Evolutionary conservation across 306 rosid species (phyloP), one percentile per base, ranked within the genome.

Genomic region (Quercus alba): DNA sequence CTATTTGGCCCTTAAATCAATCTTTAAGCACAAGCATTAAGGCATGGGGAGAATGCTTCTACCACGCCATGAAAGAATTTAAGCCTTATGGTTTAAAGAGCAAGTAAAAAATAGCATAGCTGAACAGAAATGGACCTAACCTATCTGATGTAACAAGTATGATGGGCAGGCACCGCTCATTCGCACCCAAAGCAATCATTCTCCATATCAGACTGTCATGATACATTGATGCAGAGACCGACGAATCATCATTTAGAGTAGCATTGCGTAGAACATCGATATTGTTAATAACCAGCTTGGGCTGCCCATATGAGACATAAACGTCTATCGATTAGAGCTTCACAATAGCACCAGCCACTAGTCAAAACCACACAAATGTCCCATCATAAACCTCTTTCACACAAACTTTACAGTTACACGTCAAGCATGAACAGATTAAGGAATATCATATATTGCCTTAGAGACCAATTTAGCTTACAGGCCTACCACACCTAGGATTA

Each of bases 161-260:
- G 78, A 93, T 84, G 72, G 98, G 98, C 56, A 93, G 88, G 78
- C 80, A 82, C 49, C 79, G 90, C 79, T 90, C 97, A 63, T 95
- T 93, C 46, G 88, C 95, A 12, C 98, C 98, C 74, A 95, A 84
- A 83, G 95, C 84, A 81, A 93, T 90, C 69, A 91, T 87, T 85
- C 97, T 91, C 99, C 98, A 93, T 73, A 93, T 85, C 73, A 95
- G 83, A 80, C 97, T 91, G 81, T 95, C 99, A 82, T 93, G 99
- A 85, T 91, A 93, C 81, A 89, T 85, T 28, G 97, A 85, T 59
- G 89, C 98, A 70, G 83, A 70, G 31, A 95, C 97, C 26, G 94
- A 89, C 10, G 81, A 33, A 71, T 89, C 88, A 17, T 78, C 91
- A 52, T 82, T 56, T 79, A 80, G 75, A 52, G 75, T 85, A 17